These are phyloP conservation scores for Funneliformis geosporum DNA, from an alignment of 192 early-diverging fungal species.

Conservation along the genomic window DNA sequence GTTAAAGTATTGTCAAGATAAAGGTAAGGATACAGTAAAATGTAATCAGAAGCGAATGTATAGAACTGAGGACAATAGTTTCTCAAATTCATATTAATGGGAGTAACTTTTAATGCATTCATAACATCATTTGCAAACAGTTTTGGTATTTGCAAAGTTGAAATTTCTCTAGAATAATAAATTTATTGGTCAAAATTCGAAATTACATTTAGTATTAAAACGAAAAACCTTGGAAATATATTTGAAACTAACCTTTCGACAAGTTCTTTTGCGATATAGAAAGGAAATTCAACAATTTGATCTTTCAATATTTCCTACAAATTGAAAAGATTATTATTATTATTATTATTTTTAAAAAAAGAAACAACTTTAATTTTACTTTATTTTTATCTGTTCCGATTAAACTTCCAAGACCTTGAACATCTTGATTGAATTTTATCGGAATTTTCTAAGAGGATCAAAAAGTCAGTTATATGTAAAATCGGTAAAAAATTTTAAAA, in stretches of 20 bases:
- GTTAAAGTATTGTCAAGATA: neutral
- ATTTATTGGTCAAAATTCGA: neutral
- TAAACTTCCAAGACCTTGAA: neutral
- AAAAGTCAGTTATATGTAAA: neutral
- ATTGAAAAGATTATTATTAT: neutral
- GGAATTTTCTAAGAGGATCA: neutral
- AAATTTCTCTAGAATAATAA: neutral
- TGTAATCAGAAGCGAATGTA: neutral
- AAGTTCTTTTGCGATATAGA: neutral
- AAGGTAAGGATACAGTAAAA: neutral
- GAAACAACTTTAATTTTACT: neutral
- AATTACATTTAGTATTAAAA: neutral
- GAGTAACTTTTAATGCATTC: neutral
- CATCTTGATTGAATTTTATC: neutral
- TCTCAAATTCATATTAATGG: neutral
- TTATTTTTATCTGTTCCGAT: neutral
- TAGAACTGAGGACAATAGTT: neutral
- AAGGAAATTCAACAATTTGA: neutral
- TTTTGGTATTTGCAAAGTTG: neutral
- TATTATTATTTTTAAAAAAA: neutral
- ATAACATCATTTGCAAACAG: neutral
- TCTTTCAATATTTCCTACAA: neutral
- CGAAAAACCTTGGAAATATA: neutral
- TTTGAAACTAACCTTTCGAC: neutral
- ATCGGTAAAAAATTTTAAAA: neutral